These are phyloP conservation scores for Erythrophleum ivorense DNA, from an alignment of 331 rosid species.

Conservation along the genomic window DNA sequence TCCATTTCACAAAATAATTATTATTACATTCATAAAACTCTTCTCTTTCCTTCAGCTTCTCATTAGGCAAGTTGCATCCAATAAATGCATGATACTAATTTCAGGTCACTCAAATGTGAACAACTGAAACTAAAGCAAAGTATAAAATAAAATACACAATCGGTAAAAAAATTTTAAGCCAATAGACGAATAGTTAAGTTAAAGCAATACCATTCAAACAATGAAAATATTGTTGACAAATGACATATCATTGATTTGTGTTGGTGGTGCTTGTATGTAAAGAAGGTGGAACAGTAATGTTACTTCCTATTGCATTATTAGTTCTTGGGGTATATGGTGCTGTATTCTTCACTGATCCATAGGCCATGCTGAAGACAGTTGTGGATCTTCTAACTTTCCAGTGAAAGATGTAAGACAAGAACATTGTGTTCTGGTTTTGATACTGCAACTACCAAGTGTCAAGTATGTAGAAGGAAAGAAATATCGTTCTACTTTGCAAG, in stretches of 20 bases:
- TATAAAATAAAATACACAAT: background rate
- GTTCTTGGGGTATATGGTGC: background rate
- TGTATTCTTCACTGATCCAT: background rate
- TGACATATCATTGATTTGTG: background rate
- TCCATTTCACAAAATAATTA: slow-evolving; percentile 12
- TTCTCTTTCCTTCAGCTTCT: slow-evolving; percentile 4
- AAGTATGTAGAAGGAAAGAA: background rate
- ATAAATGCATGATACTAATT: background rate
- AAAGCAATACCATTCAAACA: background rate
- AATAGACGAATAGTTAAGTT: background rate
- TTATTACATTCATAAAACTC: background rate
- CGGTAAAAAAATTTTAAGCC: background rate
- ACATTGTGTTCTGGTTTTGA: background rate
- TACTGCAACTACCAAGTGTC: background rate
- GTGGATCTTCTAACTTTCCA: background rate
- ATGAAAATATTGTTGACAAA: background rate
- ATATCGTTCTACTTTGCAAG: background rate
- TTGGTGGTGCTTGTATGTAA: background rate
- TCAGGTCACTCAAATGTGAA: background rate
- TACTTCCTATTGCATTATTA: background rate
- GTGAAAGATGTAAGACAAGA: background rate
- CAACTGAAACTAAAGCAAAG: background rate
- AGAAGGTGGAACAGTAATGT: background rate
- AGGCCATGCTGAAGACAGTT: background rate
- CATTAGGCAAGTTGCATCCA: background rate